A percentile compares a stretch with the other conserved stretches of the same genome.
phyloP scores from a whole-genome alignment of 257 asterid species.

The Solanum sparsipilum region DNA sequence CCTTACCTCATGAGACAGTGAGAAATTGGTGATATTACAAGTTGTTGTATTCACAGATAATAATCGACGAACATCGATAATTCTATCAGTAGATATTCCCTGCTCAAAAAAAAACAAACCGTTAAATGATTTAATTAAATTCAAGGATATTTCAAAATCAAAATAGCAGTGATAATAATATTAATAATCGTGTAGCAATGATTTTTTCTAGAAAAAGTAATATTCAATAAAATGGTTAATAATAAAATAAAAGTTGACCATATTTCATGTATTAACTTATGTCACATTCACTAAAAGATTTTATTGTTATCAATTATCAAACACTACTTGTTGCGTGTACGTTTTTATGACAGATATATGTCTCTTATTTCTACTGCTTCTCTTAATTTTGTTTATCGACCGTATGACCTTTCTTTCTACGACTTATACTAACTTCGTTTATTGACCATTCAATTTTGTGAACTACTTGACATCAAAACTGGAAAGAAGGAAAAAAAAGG shows the following conservation, averaged over 20 bases:
- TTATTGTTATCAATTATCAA: background rate
- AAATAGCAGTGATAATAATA: background rate
- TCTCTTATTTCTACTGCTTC: background rate
- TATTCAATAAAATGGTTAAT: background rate
- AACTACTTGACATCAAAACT: background rate
- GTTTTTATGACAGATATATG: background rate
- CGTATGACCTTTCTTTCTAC: background rate
- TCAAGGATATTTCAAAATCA: background rate
- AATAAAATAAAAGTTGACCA: background rate
- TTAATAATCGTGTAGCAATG: background rate
- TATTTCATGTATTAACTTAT: background rate
- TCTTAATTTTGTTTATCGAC: background rate
- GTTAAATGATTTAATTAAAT: background rate
- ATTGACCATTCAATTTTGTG: background rate
- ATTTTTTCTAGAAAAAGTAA: background rate
- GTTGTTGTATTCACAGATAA: constrained; percentile 42
- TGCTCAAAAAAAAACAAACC: background rate
- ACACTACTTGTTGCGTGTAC: background rate
- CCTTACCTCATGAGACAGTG: constrained; percentile 74
- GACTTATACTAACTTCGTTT: background rate
- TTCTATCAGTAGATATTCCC: constrained; percentile 89
- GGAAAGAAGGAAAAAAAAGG: background rate
- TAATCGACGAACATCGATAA: constrained; percentile 59
- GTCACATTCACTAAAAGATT: background rate
- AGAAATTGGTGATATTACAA: constrained; percentile 56